Evolutionary conservation across 805 yeast genomes (phyloP).

Genomic region (Yarrowia sp.): DNA sequence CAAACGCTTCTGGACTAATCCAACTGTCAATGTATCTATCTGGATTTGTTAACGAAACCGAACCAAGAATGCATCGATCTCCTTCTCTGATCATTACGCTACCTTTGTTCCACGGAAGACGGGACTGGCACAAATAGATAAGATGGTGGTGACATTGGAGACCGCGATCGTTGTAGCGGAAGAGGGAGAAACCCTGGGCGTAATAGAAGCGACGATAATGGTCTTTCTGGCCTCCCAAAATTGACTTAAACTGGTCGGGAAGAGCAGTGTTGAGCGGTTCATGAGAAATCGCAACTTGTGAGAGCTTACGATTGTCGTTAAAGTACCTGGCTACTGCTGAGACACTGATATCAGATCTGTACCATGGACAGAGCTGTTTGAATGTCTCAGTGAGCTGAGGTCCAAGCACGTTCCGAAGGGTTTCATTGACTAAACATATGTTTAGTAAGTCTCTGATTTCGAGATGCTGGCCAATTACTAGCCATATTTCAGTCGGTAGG

Average conservation of each 20-base stretch:
- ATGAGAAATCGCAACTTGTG: not conserved
- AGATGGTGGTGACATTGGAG: not conserved
- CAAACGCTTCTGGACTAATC: not conserved
- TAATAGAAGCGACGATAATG: too few species aligned
- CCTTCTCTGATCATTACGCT: not conserved
- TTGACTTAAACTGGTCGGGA: not conserved
- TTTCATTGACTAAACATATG: not conserved
- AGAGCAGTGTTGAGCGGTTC: not conserved
- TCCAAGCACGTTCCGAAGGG: not conserved
- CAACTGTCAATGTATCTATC: not conserved
- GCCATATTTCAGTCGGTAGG: not conserved
- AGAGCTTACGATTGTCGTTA: not conserved
- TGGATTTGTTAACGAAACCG: not conserved
- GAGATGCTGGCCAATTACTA: not conserved
- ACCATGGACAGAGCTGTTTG: not conserved
- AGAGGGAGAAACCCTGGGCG: too few species aligned
- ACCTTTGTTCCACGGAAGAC: not conserved
- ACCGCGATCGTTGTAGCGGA: not conserved
- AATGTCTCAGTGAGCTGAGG: not conserved
- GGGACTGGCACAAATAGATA: not conserved
- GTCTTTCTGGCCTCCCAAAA: not conserved
- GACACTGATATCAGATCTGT: not conserved
- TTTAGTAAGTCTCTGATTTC: not conserved
- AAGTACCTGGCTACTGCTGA: not conserved
- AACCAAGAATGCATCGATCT: not conserved